A percentile compares a stretch with the other conserved stretches of the same genome.
phyloP scores from a whole-genome alignment of 345 rosid species.

The Corymbia maculata region DNA sequence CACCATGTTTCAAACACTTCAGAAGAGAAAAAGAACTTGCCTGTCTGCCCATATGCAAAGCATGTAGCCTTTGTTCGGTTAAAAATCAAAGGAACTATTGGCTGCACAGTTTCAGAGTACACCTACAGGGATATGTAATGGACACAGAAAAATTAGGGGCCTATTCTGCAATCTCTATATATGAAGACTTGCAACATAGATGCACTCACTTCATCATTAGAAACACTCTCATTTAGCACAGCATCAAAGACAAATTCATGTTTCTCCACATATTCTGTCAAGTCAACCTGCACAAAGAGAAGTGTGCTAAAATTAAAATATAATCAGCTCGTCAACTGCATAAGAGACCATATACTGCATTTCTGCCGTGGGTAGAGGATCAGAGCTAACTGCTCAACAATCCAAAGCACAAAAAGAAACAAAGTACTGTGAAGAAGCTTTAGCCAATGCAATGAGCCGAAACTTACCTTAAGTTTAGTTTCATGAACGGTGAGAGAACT shows the following conservation, averaged over 20 bases:
- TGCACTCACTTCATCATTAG: constrained; percentile 39
- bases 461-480: constrained; percentile 42
- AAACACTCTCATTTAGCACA: constrained; percentile 36
- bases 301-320: background rate
- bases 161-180: background rate
- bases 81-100: constrained; percentile 47
- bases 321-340: background rate
- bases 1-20: background rate
- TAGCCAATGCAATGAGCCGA: background rate
- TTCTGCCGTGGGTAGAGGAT: background rate
- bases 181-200: background rate
- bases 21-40: constrained; percentile 8
- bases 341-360: background rate
- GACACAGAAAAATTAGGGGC: background rate
- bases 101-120: constrained; percentile 48
- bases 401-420: background rate
- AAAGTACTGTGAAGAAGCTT: background rate
- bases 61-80: constrained; percentile 51
- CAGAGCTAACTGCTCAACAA: background rate
- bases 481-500: constrained; percentile 41
- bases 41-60: constrained; percentile 61
- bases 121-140: constrained; percentile 7
- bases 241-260: constrained; percentile 59
- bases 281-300: constrained; percentile 36
- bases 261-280: constrained; percentile 48